Evolutionary conservation across 2,329 filamentous ascomycete genomes (phyloP).

Genomic region (Aureobasidium sp.): DNA sequence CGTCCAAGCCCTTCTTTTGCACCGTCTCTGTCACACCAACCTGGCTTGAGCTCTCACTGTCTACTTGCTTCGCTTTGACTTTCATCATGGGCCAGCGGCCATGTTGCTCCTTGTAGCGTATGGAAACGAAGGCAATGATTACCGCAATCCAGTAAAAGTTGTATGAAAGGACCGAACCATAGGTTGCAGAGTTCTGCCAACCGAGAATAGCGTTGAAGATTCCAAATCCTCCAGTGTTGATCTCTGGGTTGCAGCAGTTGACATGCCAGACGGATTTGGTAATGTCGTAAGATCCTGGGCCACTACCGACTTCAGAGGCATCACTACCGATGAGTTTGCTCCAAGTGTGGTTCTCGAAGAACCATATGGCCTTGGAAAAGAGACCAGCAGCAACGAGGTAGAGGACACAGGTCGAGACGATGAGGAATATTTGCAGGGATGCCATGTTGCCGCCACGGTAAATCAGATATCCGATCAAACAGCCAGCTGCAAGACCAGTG

Average conservation of each 20-base stretch:
- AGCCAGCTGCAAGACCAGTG: conserved; percentile 60
- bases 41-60: conserved; percentile 17
- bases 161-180: conserved; percentile 79
- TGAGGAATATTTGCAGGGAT: conserved; percentile 68
- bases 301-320: conserved; percentile 53
- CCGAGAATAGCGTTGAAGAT: conserved; percentile 80
- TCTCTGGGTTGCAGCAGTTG: conserved; percentile 69
- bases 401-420: conserved; percentile 71
- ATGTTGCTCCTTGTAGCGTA: conserved; percentile 59
- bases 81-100: conserved; percentile 40
- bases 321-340: conserved; percentile 56
- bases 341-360: conserved; percentile 62
- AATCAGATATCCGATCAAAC: conserved; percentile 60
- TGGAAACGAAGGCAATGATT: conserved; percentile 54
- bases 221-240: conserved; percentile 73
- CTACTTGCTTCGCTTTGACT: conserved; percentile 12
- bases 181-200: conserved; percentile 83
- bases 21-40: conserved; percentile 16
- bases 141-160: conserved; percentile 75
- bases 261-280: conserved; percentile 73
- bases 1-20: conserved; percentile 16
- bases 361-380: conserved; percentile 70
- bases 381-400: conserved; percentile 79
- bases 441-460: conserved; percentile 66
- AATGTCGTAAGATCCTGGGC: conserved; percentile 73